Percentiles rank a stretch among this genome's conserved stretches.
Evolutionary conservation across 768 basidiomycete species (phyloP).

Genomic region (Mycena epipterygia): DNA sequence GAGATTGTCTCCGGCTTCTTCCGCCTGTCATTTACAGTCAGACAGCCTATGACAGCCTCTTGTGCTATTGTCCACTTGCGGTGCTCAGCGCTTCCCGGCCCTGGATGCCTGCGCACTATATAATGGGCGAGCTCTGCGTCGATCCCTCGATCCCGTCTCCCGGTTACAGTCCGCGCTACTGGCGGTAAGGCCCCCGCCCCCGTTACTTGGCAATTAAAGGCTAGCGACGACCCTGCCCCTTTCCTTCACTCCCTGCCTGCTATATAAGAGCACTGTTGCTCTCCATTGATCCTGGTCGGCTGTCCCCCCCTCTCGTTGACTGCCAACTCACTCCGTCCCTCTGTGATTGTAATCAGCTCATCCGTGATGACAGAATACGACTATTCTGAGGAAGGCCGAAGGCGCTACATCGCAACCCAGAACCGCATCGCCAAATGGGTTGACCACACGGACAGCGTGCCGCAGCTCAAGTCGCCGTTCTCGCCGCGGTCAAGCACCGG

Average conservation of each 20-base stretch:
- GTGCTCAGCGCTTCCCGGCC: neutral
- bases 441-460: neutral
- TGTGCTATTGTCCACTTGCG: neutral
- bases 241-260: neutral
- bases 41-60: too few relatives aligned
- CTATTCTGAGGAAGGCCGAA: slow-evolving; percentile 15
- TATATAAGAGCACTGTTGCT: neutral
- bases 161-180: neutral
- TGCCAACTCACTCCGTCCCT: neutral
- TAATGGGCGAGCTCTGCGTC: neutral
- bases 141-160: neutral
- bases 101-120: neutral
- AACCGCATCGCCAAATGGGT: slow-evolving; percentile 15
- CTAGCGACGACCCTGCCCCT: neutral
- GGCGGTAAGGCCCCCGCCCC: neutral
- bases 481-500: neutral
- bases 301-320: neutral
- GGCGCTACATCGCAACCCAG: slow-evolving; percentile 17
- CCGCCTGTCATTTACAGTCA: too few relatives aligned
- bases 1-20: too few relatives aligned
- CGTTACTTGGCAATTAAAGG: slow-evolving; percentile 13
- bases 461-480: neutral
- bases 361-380: slow-evolving; percentile 21
- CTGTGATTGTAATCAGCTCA: neutral
- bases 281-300: neutral